Base-by-base conservation (phyloP, 495 filamentous ascomycete species). In the Penicillium steckii region DNA sequence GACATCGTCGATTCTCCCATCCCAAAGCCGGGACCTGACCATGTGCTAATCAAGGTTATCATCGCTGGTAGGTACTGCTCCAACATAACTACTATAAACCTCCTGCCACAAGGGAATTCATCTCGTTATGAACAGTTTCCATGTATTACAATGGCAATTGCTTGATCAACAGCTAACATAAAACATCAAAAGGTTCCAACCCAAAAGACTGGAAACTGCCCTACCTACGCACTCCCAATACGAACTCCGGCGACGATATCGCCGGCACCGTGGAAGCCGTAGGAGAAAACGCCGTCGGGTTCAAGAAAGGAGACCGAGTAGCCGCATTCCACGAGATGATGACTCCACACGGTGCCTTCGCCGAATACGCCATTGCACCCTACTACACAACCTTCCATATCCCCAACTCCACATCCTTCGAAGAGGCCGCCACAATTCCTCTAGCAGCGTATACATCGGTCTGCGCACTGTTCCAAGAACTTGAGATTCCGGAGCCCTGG, bases 401-500 rank as follows among this genome's bases (percentile, higher is more conserved):
- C 22, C 83, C 87, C 0, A 66, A 78, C 23, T 74, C 79, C 35
- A 84, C 74, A 1, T 79, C 62, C 38, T 92, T 89, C 55, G 87
- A 91, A 65, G 85, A 90, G 69, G 88, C 80, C 9, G 81, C 88
- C 0, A 81, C 88, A 0, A 74, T 90, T 33, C 88, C 87, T 0
- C 76, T 92, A 3, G 87, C 88, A 3, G 86, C 85, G 23, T 82
- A 89, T 83, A 91, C 88, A 2, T 77, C 86, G 2, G 86, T 84
- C 0, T 49, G 89, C 2, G 87, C 78, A 1, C 66, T 92, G 0
- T 88, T 84, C 56, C 61, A 70, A 22, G n/a, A n/a, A n/a, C n/a
- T n/a, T n/a, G n/a, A n/a, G n/a, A n/a, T n/a, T n/a, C n/a, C n/a
- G n/a, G n/a, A n/a, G n/a, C n/a, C n/a, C n/a, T n/a, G n/a, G n/a